Conservation (phyloP, 306 rosid species). For the Cucurbita maxima region DNA sequence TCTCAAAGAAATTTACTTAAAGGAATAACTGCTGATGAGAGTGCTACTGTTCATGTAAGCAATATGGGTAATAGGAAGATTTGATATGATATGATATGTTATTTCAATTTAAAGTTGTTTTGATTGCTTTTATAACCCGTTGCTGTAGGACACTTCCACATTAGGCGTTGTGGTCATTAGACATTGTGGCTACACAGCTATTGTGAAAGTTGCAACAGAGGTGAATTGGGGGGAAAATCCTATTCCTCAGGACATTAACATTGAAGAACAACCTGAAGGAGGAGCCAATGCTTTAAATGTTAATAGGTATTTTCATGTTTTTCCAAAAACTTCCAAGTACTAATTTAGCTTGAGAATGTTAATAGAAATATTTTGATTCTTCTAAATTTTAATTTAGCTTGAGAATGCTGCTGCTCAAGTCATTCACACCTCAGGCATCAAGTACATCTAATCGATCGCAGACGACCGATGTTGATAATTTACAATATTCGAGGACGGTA, state of each 20-base stretch:
- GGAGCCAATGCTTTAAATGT: constrained; percentile 90
- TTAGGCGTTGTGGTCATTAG: constrained; percentile 70
- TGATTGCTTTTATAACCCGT: constrained; percentile 10
- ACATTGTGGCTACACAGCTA: constrained; percentile 92
- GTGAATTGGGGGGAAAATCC: constrained; percentile 38
- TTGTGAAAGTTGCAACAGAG: constrained; percentile 61
- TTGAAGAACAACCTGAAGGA: constrained; percentile 94
- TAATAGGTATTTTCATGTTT: constrained; percentile 45
- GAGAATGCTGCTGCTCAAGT: constrained; percentile 70
- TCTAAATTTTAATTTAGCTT: constrained; percentile 38
- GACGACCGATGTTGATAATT: constrained; percentile 37
- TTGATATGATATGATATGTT: background rate
- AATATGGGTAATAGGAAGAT: background rate
- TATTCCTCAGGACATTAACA: constrained; percentile 54
- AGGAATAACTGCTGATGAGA: constrained; percentile 97
- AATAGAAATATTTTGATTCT: constrained; percentile 12
- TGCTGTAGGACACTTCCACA: constrained; percentile 70
- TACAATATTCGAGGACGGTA: constrained; percentile 30
- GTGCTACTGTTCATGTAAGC: constrained; percentile 95
- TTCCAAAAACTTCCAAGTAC: background rate
- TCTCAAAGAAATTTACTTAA: constrained; percentile 81
- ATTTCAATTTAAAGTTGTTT: background rate
- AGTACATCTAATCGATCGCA: constrained; percentile 31
- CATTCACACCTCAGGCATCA: constrained; percentile 40
- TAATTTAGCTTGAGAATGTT: constrained; percentile 59